Conservation (phyloP, 768 basidiomycete genomes). For the Boletus barrowsii region DNA sequence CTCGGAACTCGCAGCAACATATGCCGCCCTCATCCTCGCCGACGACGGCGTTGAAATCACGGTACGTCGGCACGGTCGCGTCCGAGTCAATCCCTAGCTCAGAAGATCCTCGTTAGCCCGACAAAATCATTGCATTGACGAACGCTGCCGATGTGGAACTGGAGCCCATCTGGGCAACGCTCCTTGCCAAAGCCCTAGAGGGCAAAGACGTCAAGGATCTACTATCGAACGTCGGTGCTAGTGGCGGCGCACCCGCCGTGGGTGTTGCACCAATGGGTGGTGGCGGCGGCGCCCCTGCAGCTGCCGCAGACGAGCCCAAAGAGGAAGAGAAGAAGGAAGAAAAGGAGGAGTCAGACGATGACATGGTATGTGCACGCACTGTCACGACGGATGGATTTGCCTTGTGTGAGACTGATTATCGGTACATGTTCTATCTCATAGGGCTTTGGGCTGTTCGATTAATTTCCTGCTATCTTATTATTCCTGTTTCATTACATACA, state of each 20-base stretch:
- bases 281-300: constrained; percentile 57
- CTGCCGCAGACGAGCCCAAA: constrained; percentile 70
- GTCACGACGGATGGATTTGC: too few species aligned
- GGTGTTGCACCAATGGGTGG: constrained; percentile 48
- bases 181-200: constrained; percentile 97
- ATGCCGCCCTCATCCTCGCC: constrained; percentile 97
- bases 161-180: constrained; percentile 96
- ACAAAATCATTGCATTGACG: constrained; percentile 89
- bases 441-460: constrained; percentile 98
- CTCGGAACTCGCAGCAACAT: constrained; percentile 86
- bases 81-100: background rate
- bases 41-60: constrained; percentile 98
- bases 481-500: constrained; percentile 15
- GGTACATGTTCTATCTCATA: constrained; percentile 23
- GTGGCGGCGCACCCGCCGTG: constrained; percentile 81
- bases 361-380: background rate
- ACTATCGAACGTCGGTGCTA: constrained; percentile 90
- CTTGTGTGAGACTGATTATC: background rate
- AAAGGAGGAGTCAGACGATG: constrained; percentile 65
- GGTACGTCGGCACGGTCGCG: constrained; percentile 48
- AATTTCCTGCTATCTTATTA: constrained; percentile 37
- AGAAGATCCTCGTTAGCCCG: constrained; percentile 52
- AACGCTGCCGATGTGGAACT: constrained; percentile 79
- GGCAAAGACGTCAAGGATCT: constrained; percentile 97
- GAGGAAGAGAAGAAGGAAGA: constrained; percentile 85